A percentile compares a stretch with the other conserved stretches of the same genome.
phyloP scores from a whole-genome alignment of 345 rosid genomes.

The Physaria fendleri region DNA sequence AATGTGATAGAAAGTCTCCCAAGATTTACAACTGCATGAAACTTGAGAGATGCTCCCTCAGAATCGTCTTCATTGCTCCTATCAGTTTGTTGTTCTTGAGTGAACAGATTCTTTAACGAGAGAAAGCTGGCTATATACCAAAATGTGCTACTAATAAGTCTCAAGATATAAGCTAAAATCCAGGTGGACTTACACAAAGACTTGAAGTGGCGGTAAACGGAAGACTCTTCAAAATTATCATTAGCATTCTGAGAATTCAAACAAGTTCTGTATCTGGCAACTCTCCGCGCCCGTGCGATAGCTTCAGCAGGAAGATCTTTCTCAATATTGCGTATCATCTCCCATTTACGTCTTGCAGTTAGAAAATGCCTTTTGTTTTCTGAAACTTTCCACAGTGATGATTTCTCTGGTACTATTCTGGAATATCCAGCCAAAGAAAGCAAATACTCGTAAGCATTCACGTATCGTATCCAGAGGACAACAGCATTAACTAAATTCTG shows the following conservation, averaged over 20 bases:
- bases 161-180: slow-evolving; percentile 36
- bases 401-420: slow-evolving; percentile 36
- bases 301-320: slow-evolving; percentile 70
- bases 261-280: slow-evolving; percentile 54
- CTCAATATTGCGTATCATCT: slow-evolving; percentile 50
- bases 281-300: slow-evolving; percentile 73
- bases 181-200: slow-evolving; percentile 30
- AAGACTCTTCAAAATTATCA: slow-evolving; percentile 25
- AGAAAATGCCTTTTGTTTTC: slow-evolving; percentile 34
- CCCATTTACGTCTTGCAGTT: slow-evolving; percentile 52
- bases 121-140: slow-evolving; percentile 26
- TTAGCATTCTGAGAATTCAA: slow-evolving; percentile 32
- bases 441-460: slow-evolving; percentile 54
- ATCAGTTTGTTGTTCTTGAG: slow-evolving; percentile 32
- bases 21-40: slow-evolving; percentile 40
- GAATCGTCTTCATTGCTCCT: slow-evolving; percentile 29
- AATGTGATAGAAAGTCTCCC: slow-evolving; percentile 44
- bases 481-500: slow-evolving; percentile 44
- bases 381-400: slow-evolving; percentile 39
- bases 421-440: slow-evolving; percentile 52
- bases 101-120: slow-evolving; percentile 17
- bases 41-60: slow-evolving; percentile 29
- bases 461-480: slow-evolving; percentile 65
- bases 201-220: slow-evolving; percentile 17
- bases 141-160: slow-evolving; percentile 32